Evolutionary conservation across 495 filamentous ascomycete genomes (phyloP), one percentile per base, ranked within the genome.

Genomic region (Hypoxylon intermedium): DNA sequence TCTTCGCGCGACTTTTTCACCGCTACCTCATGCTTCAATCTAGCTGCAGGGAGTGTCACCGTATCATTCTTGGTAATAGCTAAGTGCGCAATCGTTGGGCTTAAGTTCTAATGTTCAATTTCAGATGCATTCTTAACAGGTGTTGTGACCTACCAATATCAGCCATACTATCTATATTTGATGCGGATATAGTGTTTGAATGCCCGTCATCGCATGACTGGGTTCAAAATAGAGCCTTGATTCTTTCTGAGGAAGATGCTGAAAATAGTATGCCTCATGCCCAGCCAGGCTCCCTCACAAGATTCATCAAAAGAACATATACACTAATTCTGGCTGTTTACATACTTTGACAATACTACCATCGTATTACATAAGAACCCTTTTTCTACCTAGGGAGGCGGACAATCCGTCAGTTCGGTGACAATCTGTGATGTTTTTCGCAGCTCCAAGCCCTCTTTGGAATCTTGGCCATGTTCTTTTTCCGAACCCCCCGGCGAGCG

Each of bases 391-490:
- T 5, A 30, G 30, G 31, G 18, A 28, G 13, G 36, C 9, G 16
- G 33, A 23, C 18, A 23, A 40, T 47, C 31, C 38, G 16, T 53
- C 33, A 21, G 4, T 5, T 38, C n/a, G n/a, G n/a, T n/a, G n/a
- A n/a, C n/a, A n/a, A n/a, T 26, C 40, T 41, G 42, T 24, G 41
- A 16, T 56, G 53, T 6, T 21, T 48, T 56, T 15, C 19, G 21
- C 13, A 16, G 37, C 15, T 33, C 24, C 15, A 23, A 24, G 30
- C 9, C 9, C 28, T 16, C 24, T 33, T 51, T 31, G 13, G 18
- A 11, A n/a, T 41, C 44, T 49, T 57, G 18, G 44, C 53, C 43
- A 49, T 13, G 43, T 31, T 49, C 53, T 24, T 44, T 37, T 34
- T 6, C 41, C 26, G 21, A 33, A 48, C 34, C 49, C 58, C 43